These are phyloP conservation scores for Kondoa subrosea DNA, from an alignment of 768 basidiomycete genomes.

Conservation along the genomic window DNA sequence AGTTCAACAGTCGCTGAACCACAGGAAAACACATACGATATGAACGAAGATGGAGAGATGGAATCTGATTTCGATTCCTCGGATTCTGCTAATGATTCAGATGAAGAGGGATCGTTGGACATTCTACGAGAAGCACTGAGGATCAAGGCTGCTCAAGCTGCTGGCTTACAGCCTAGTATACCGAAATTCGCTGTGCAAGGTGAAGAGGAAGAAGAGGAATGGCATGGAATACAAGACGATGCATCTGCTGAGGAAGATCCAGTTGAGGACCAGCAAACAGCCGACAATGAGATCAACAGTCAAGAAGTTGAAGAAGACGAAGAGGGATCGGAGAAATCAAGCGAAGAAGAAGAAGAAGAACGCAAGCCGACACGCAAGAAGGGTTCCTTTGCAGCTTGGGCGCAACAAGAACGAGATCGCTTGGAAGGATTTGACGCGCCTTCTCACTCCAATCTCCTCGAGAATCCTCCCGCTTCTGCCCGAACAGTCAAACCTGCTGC, in stretches of 20 bases:
- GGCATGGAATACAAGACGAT: conserved; percentile 12
- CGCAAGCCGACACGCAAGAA: conserved; percentile 5
- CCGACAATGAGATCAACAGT: conserved; percentile 16
- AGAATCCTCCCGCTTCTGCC: conserved; percentile 17
- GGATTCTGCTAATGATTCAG: conserved; percentile 49
- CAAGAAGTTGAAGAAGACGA: conserved; percentile 19
- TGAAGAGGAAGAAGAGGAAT: conserved; percentile 16
- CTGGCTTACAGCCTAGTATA: neutral
- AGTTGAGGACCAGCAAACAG: conserved; percentile 1
- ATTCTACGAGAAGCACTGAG: conserved; percentile 11
- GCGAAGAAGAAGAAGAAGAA: conserved; percentile 26
- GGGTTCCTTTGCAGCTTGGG: conserved; percentile 24
- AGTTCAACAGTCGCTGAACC: conserved; percentile 12
- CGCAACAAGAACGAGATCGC: conserved; percentile 19
- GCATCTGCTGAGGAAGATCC: conserved; percentile 9
- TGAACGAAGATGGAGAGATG: conserved; percentile 32
- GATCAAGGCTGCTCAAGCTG: conserved; percentile 11
- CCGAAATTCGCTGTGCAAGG: conserved; percentile 6
- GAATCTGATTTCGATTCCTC: conserved; percentile 63
- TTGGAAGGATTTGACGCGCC: conserved; percentile 5
- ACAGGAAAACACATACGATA: conserved; percentile 14
- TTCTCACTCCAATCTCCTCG: neutral
- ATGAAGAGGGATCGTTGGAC: conserved; percentile 14
- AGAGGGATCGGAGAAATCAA: conserved; percentile 13
- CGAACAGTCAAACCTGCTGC: conserved; percentile 14